phyloP scores from a whole-genome alignment of 805 yeast genomes.

The Tanozyma kutaoensis region DNA sequence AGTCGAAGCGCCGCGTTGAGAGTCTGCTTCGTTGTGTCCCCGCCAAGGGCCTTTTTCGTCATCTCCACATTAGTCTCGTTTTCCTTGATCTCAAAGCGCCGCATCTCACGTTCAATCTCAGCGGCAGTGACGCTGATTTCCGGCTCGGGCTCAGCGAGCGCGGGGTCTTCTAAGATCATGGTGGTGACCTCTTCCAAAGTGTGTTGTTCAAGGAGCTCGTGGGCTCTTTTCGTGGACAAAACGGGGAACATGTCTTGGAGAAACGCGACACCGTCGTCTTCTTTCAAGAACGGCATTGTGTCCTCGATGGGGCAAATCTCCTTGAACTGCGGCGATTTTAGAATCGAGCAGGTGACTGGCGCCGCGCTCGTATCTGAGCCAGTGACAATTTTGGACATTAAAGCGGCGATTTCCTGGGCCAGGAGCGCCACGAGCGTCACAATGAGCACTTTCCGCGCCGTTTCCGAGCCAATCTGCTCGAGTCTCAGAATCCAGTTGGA shows the following conservation, averaged over 20 bases:
- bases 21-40: conserved; percentile 42
- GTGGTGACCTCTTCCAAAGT: conserved; percentile 48
- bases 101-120: conserved; percentile 1
- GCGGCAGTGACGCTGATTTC: conserved; percentile 1
- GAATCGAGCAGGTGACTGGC: no score
- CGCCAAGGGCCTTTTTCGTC: conserved; percentile 7
- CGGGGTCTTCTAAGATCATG: conserved; percentile 51
- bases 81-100: conserved; percentile 9
- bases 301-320: no score
- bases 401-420: no score
- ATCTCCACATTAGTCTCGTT: conserved; percentile 8
- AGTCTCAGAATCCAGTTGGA: conserved; percentile 44
- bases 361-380: no score
- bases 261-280: conserved; percentile 23
- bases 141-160: conserved; percentile 15
- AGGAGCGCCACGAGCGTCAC: conserved; percentile 39
- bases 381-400: no score
- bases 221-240: conserved; percentile 32
- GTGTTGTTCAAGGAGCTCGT: conserved; percentile 33
- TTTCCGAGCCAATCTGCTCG: conserved; percentile 48
- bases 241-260: conserved; percentile 58
- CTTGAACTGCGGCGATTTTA: no score
- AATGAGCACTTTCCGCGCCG: conserved; percentile 42
- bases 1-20: conserved; percentile 46
- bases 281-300: conserved; percentile 33